Conservation (phyloP, 768 basidiomycete species). For the Neoboletus brunneissimus region DNA sequence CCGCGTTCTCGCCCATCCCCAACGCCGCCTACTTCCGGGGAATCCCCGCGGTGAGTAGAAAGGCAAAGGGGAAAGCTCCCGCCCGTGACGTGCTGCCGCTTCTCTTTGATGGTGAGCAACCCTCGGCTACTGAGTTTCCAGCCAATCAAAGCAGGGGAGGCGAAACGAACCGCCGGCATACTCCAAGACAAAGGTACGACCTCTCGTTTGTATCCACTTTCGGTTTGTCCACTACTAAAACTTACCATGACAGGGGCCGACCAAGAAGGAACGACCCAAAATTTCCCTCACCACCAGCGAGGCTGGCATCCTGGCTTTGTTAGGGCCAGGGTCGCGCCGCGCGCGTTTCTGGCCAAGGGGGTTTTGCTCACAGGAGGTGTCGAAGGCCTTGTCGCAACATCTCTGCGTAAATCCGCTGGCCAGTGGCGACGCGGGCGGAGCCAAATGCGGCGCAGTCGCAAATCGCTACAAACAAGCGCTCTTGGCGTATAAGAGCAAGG, state of each 20-base stretch:
- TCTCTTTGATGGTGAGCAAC: conserved; percentile 30
- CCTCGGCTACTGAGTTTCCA: conserved; percentile 19
- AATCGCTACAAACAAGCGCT: too few species aligned
- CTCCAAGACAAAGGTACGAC: conserved; percentile 38
- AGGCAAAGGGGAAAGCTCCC: conserved; percentile 32
- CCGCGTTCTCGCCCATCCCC: conserved; percentile 34
- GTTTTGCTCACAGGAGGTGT: too few species aligned
- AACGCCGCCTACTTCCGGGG: conserved; percentile 64
- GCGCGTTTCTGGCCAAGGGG: too few species aligned
- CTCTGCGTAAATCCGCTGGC: too few species aligned
- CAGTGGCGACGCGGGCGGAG: too few species aligned
- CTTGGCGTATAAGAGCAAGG: too few species aligned
- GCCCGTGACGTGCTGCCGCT: conserved; percentile 39
- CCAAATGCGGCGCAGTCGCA: too few species aligned
- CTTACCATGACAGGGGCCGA: conserved; percentile 43
- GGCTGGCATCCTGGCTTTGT: too few species aligned
- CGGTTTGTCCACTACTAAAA: conserved; percentile 3
- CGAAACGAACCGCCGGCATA: conserved; percentile 21
- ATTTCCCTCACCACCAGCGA: too few species aligned
- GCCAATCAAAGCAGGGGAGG: conserved; percentile 27
- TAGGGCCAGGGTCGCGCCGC: too few species aligned
- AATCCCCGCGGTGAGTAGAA: conserved; percentile 34
- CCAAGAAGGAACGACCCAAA: conserved; percentile 55
- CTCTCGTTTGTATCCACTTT: background rate
- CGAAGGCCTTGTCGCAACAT: too few species aligned